Conservation (phyloP, 2,329 filamentous ascomycete genomes). For the Penicillium sp. region DNA sequence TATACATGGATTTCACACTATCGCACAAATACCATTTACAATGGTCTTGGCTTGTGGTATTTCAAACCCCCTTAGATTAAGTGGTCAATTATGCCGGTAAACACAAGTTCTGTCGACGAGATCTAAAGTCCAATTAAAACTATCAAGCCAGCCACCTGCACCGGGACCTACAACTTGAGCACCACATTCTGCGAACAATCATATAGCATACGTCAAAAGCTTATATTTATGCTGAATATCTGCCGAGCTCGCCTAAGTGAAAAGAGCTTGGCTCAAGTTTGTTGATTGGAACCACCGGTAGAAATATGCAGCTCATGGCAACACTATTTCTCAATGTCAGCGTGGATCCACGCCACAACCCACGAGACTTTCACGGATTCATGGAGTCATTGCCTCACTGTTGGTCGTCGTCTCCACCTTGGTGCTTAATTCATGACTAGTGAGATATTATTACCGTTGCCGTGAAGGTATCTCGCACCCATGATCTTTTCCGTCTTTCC, state of each 20-base stretch:
- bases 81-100: neutral
- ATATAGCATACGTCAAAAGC: neutral
- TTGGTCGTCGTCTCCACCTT: neutral
- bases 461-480: too few species aligned
- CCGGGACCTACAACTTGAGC: neutral
- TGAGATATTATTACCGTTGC: neutral
- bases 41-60: neutral
- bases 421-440: neutral
- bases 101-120: too few species aligned
- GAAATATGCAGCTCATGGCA: neutral
- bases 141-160: neutral
- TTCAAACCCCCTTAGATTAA: neutral
- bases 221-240: neutral
- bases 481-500: too few species aligned
- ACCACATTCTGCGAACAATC: neutral
- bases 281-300: neutral
- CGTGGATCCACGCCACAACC: too few species aligned
- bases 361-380: too few species aligned
- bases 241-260: neutral
- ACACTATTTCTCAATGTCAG: neutral
- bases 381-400: neutral
- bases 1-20: too few species aligned
- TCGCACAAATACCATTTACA: too few species aligned
- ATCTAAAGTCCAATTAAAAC: neutral
- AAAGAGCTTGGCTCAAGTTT: too few species aligned